Percentiles rank a stretch among this genome's conserved stretches.
Evolutionary conservation across 495 filamentous ascomycete genomes (phyloP).

Genomic region (Aspergillus steynii): DNA sequence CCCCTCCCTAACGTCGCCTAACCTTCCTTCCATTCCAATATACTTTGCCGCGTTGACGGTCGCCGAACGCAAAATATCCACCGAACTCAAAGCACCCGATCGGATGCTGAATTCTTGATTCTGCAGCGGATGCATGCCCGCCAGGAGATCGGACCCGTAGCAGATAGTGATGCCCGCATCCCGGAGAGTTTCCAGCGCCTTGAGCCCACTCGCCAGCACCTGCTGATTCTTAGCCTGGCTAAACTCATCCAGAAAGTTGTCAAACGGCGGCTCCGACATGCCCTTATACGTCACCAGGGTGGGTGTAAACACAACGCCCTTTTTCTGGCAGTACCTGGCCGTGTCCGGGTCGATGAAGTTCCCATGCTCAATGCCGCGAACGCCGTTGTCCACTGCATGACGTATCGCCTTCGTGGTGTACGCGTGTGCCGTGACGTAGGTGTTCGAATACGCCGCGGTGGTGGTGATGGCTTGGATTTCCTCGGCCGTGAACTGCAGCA

Average conservation of each 20-base stretch:
- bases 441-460: conserved; percentile 45
- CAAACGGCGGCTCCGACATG: conserved; percentile 44
- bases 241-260: conserved; percentile 42
- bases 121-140: conserved; percentile 45
- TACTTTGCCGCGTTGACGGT: conserved; percentile 52
- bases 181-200: conserved; percentile 43
- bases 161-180: conserved; percentile 54
- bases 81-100: conserved; percentile 37
- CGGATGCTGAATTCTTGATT: conserved; percentile 52
- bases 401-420: conserved; percentile 53
- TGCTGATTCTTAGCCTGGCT: conserved; percentile 45
- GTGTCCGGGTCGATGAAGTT: conserved; percentile 54
- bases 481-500: conserved; percentile 51
- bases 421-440: conserved; percentile 58
- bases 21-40: conserved; percentile 38
- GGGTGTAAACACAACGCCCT: conserved; percentile 50
- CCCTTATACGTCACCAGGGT: conserved; percentile 53
- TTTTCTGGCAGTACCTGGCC: conserved; percentile 47
- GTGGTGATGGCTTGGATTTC: conserved; percentile 53
- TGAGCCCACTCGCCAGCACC: conserved; percentile 46
- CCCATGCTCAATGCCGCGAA: conserved; percentile 57
- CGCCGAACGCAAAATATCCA: conserved; percentile 50
- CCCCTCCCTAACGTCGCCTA: conserved; percentile 46
- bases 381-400: conserved; percentile 55
- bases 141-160: conserved; percentile 57